Conservation (phyloP, 306 rosid species). For the Sesbania bispinosa region DNA sequence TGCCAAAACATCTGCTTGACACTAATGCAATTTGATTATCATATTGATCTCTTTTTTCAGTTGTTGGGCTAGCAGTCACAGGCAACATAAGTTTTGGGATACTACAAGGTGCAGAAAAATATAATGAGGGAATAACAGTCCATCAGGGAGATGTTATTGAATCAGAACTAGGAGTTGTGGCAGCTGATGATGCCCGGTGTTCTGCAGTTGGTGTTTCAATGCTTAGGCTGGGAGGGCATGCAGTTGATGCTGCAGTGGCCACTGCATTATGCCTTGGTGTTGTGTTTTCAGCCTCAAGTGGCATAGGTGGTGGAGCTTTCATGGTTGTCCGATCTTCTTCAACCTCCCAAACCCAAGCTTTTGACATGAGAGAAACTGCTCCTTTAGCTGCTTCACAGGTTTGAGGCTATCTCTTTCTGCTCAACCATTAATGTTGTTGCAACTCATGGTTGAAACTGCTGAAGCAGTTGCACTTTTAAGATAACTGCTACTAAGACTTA, state of each 20-base stretch:
- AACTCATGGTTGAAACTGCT: not conserved
- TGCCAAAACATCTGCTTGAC: not conserved
- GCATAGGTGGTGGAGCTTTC: conserved; percentile 91
- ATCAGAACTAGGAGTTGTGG: conserved; percentile 86
- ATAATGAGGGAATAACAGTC: not conserved
- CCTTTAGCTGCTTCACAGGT: conserved; percentile 93
- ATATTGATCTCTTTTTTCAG: conserved; percentile 28
- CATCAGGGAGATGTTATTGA: conserved; percentile 39
- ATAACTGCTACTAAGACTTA: too few relatives aligned
- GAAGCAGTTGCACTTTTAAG: not conserved
- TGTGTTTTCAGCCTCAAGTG: conserved; percentile 69
- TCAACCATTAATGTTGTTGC: too few relatives aligned
- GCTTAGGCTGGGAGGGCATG: conserved; percentile 84
- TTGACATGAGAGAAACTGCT: conserved; percentile 91
- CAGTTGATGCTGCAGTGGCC: conserved; percentile 94
- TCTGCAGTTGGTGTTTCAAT: conserved; percentile 68
- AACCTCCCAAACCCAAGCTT: conserved; percentile 54
- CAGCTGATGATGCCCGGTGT: conserved; percentile 83
- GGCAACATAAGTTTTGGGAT: conserved; percentile 33
- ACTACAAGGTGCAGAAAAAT: conserved; percentile 8
- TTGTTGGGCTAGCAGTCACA: conserved; percentile 38
- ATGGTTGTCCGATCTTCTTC: conserved; percentile 69
- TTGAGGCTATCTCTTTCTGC: conserved; percentile 24
- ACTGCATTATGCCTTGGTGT: conserved; percentile 85
- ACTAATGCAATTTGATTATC: not conserved